Evolutionary conservation across 805 yeast genomes (phyloP), one percentile per base, ranked within the genome.

Genomic region (Starmerella vaccinii): DNA sequence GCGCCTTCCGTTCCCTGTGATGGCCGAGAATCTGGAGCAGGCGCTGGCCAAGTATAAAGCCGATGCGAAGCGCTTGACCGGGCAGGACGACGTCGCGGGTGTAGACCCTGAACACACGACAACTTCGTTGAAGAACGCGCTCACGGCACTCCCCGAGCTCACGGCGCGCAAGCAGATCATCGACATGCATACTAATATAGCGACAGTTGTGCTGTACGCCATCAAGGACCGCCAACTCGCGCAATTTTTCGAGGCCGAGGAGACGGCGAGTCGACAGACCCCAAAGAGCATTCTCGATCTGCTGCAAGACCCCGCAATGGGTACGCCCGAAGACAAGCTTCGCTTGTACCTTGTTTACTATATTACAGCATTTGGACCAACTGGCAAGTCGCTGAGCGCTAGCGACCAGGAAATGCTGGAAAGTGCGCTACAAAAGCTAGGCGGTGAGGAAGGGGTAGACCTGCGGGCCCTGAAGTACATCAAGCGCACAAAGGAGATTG

Each of bases 181-280:
- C 59, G 99, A 92, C 69, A 84, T 86, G 81, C 99, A 92, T 68
- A 90, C 92, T 95, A 88, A 86, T 61, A 89, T 92, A 23, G 78
- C 94, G 55, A 85, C 96, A 9, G 77, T 88, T 18, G 71, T 92
- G 47, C 75, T 92, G 53, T 80, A 81, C 62, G 87, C 88, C 57
- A 73, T 92, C 53, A 92, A 90, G 61, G 80, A 82, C n/a, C 83
- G 90, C 57, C 81, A 82, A 16, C 73, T 92, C 58, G 98, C 94
- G 61, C 80, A 88, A 50, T 84, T 89, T 59, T 92, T 90, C 65
- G 97, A 92, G 68, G 80, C 92, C 54, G 99, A 92, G 68, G 97
- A 90, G 64, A 82, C 80, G 56, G 77, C 80, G 50, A 75, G 59
- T 7, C 60, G 65, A 27, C 68, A 67, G 53, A 60, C 68, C 77